These are phyloP conservation scores for Leccinum subrobustum DNA, from an alignment of 1,284 basidiomycete genomes.

Conservation along the genomic window DNA sequence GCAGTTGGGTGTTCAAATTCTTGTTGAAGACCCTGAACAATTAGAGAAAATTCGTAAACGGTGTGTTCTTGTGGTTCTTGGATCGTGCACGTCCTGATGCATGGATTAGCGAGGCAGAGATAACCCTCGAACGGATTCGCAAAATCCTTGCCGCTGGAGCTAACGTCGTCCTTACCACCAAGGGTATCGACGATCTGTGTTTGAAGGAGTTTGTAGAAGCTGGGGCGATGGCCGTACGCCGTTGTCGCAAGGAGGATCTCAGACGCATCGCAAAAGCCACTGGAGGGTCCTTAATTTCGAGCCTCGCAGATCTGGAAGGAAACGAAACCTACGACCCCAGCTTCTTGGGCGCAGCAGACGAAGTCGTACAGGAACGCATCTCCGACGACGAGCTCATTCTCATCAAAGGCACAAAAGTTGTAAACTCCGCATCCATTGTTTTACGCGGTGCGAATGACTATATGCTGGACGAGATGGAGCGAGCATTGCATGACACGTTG, in stretches of 20 bases:
- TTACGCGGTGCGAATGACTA: slow-evolving; percentile 98
- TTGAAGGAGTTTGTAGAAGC: slow-evolving; percentile 99
- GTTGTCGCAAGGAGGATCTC: slow-evolving; percentile 97
- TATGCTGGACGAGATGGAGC: slow-evolving; percentile 99
- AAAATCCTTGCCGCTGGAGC: slow-evolving; percentile 97
- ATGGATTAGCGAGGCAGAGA: slow-evolving; percentile 82
- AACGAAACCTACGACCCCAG: slow-evolving; percentile 97
- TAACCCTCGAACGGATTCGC: slow-evolving; percentile 92
- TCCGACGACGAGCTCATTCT: slow-evolving; percentile 99
- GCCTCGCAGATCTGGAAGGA: slow-evolving; percentile 94
- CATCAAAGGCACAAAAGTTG: slow-evolving; percentile 96
- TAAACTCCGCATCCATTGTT: slow-evolving; percentile 91
- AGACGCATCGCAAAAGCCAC: slow-evolving; percentile 97
- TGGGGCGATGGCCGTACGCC: slow-evolving; percentile 96
- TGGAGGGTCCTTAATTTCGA: slow-evolving; percentile 91
- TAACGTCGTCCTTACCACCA: slow-evolving; percentile 97
- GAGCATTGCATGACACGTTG: slow-evolving; percentile 92
- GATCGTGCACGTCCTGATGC: slow-evolving; percentile 3
- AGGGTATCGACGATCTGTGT: slow-evolving; percentile 98
- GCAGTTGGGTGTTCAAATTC: slow-evolving; percentile 97
- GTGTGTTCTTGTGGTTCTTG: slow-evolving; percentile 40
- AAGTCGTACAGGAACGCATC: slow-evolving; percentile 96
- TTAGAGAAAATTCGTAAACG: slow-evolving; percentile 94
- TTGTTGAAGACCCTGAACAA: slow-evolving; percentile 96
- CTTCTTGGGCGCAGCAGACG: slow-evolving; percentile 89